Evolutionary conservation across 306 rosid species (phyloP).

Genomic region (Citrullus mucosospermus): DNA sequence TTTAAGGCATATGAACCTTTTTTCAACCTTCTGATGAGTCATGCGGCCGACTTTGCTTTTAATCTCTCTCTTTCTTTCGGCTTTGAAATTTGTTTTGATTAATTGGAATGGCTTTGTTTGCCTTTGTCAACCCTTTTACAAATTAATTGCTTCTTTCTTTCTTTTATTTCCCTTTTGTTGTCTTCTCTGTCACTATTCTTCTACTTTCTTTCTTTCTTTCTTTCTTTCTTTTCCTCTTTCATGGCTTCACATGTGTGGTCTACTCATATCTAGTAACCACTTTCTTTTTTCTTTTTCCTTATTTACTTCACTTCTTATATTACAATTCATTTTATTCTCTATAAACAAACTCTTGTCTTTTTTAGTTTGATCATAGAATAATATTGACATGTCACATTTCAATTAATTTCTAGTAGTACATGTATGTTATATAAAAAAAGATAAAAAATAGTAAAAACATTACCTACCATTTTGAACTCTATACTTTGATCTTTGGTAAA

Average conservation of each 20-base stretch:
- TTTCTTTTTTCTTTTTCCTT: neutral
- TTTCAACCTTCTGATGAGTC: neutral
- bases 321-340: too few relatives aligned
- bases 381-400: too few relatives aligned
- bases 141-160: neutral
- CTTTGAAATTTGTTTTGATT: neutral
- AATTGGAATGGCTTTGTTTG: constrained; percentile 10
- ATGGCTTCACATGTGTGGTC: neutral
- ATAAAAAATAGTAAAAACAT: too few relatives aligned
- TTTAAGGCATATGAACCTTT: neutral
- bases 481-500: too few relatives aligned
- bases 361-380: too few relatives aligned
- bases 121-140: constrained; percentile 12
- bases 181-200: neutral
- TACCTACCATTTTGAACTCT: too few relatives aligned
- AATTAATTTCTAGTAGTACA: too few relatives aligned
- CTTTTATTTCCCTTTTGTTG: constrained; percentile 6
- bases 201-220: neutral
- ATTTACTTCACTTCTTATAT: too few relatives aligned
- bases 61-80: neutral
- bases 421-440: too few relatives aligned
- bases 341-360: too few relatives aligned
- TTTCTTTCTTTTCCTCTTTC: neutral
- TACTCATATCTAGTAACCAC: neutral
- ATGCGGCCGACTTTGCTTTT: constrained; percentile 11